A percentile compares a stretch with the other conserved stretches of the same genome.
Evolutionary conservation across 148 eudicot species (phyloP).

Genomic region (Fagopyrum tataricum): DNA sequence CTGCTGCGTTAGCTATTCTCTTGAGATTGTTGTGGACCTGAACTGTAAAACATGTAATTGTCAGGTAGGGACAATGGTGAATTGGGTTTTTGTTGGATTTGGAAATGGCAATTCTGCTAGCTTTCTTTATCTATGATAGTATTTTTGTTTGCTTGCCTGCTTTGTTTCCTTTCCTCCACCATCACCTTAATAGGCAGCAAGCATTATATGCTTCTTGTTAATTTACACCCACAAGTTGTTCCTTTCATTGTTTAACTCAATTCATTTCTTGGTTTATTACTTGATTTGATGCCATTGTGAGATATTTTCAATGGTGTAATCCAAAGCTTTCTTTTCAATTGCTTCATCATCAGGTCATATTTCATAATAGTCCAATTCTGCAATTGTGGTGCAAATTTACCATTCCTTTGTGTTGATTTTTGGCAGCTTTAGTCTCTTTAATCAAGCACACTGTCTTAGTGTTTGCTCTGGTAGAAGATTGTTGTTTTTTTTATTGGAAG

Average conservation of each 20-base stretch:
- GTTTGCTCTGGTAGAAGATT: neutral
- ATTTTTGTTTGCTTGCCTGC: slow-evolving; percentile 12
- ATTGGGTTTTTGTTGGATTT: slow-evolving; percentile 15
- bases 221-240: slow-evolving; percentile 1
- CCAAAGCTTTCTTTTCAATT: slow-evolving; percentile 3
- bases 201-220: slow-evolving; percentile 9
- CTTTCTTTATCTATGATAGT: slow-evolving; percentile 14
- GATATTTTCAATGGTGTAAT: neutral
- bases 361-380: slow-evolving; percentile 1
- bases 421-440: neutral
- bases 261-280: neutral
- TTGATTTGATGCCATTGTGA: slow-evolving; percentile 10
- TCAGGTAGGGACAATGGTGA: slow-evolving; percentile 15
- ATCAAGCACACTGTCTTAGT: neutral
- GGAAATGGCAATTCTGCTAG: slow-evolving; percentile 12
- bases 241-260: slow-evolving; percentile 1
- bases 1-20: neutral
- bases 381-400: slow-evolving; percentile 8
- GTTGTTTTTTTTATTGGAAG: neutral
- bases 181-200: slow-evolving; percentile 10
- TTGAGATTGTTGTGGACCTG: slow-evolving; percentile 2
- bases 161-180: slow-evolving; percentile 15
- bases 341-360: slow-evolving; percentile 10
- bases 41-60: slow-evolving; percentile 14
- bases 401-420: neutral